Conservation (phyloP, 2,329 filamentous ascomycete genomes). For the Macroventuria anomochaeta region DNA sequence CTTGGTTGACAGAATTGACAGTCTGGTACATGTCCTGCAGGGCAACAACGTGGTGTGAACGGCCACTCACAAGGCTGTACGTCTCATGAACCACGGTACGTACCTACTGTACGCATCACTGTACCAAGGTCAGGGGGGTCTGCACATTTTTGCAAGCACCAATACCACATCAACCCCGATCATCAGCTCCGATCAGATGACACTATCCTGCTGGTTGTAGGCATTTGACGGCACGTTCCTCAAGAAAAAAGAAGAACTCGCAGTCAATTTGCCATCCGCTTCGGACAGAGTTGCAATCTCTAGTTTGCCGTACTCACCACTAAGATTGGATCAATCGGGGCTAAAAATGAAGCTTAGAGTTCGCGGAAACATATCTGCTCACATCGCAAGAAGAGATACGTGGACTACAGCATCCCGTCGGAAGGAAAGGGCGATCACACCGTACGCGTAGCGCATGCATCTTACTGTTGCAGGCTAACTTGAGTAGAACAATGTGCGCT, state of each 20-base stretch:
- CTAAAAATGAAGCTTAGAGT: neutral
- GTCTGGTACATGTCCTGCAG: no score
- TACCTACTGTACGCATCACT: no score
- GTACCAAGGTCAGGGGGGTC: no score
- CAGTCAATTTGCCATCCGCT: neutral
- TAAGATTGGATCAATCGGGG: neutral
- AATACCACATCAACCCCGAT: no score
- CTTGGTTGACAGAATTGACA: no score
- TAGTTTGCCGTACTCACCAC: neutral
- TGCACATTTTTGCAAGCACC: no score
- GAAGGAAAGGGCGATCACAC: neutral
- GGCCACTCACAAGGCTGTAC: no score
- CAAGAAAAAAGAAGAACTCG: conserved; percentile 35
- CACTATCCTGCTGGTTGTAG: neutral
- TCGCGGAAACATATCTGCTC: neutral
- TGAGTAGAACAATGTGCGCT: neutral
- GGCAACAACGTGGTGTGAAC: no score
- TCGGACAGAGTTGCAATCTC: neutral
- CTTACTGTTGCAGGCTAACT: no score
- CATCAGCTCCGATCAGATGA: no score
- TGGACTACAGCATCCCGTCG: neutral
- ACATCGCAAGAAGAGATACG: neutral
- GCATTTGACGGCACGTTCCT: conserved; percentile 11
- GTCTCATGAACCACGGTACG: no score
- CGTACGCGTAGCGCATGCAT: no score